Evolutionary conservation across 2,329 filamentous ascomycete genomes (phyloP), one percentile per base, ranked within the genome.

Genomic region (Colletotrichum lupini): DNA sequence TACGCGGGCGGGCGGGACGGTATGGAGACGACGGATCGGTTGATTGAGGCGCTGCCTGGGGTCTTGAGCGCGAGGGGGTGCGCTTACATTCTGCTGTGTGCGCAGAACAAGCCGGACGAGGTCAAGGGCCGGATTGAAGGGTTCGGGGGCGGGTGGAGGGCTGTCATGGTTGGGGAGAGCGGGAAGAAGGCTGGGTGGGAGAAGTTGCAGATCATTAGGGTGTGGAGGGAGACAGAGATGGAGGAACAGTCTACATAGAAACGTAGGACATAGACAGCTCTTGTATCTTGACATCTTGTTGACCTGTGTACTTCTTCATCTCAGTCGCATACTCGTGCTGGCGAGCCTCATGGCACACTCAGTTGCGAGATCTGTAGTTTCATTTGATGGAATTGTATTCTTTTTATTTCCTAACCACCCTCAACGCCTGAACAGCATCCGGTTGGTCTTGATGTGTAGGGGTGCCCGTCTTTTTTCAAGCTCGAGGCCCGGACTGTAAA

Each of bases 171-270:
- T 5, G 93, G 94, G 7, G 89, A 88, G 67, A 98, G 95, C 82
- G 96, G 96, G 61, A 95, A 92, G 86, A 91, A 93, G 82, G 96
- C 93, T 35, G 97, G 97, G 0, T 98, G 96, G 95, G 97, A 99
- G 85, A 97, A 93, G 84, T 86, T 99, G 82, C 92, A 95, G 79
- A 93, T 99, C 78, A 86, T 98, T 77, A 90, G 95, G 80, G 93
- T 98, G 80, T 97, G 94, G 93, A 90, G 91, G 78, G 86, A 86
- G 52, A n/a, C 32, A 30, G 42, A 65, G 30, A n/a, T 26, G 37
- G 42, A 65, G 24, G 19, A 22, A 52, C 30, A 53, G 6, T 70
- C 35, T 16, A 6, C n/a, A 12, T 26, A 52, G 46, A 19, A 46
- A 65, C 16, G 26, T 22, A 9, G 26, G n/a, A 35, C 49, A 49